Evolutionary conservation across 805 yeast species (phyloP), one percentile per base, ranked within the genome.

Genomic region (Starmera amethionina): DNA sequence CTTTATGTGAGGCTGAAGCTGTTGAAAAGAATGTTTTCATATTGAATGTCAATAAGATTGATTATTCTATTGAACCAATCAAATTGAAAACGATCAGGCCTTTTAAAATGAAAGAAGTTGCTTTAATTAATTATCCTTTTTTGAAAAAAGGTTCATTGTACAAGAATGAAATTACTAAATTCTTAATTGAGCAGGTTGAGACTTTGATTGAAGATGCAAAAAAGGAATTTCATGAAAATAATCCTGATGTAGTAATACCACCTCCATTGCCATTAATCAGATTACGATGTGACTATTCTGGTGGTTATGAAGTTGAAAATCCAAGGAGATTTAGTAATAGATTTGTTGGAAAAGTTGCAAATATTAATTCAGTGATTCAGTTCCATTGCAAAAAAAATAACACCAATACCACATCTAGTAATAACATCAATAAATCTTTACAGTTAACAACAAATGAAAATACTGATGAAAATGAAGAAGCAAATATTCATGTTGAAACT

Each of bases 271-370:
- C 98, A 0, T 64, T 93, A 37, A 67, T 93, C 5, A 64, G 98
- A 36, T 58, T 93, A 14, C 66, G 88, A 30, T 96, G 89, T 0
- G 97, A 93, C 49, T 90, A 90, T 50, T 68, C 85, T 18, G 96
- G 94, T 1, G 95, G 89, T 5, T 90, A 75, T 52, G 96, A 88
- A 49, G 87, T 93, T 14, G 97, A 89, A 52, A 90, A 89, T 53
- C 84, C 95, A 0, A 68, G 94, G 39, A 64, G 96, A 46, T 86
- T 93, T 46, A 86, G 96, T 13, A 87, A 89, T 53, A 66, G 86
- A 51, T 93, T 90, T 66, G 95, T 84, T 6, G 96, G 96, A 0
- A 70, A 69, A 45, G 93, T 90, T 2, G 98, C 97, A 4, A 93
- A 93, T 57, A 77, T 80, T n/a, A 81, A 85, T 51, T 94, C 88